Evolutionary conservation across 2,329 filamentous ascomycete species (phyloP).

Genomic region (Colletotrichum truncatum): DNA sequence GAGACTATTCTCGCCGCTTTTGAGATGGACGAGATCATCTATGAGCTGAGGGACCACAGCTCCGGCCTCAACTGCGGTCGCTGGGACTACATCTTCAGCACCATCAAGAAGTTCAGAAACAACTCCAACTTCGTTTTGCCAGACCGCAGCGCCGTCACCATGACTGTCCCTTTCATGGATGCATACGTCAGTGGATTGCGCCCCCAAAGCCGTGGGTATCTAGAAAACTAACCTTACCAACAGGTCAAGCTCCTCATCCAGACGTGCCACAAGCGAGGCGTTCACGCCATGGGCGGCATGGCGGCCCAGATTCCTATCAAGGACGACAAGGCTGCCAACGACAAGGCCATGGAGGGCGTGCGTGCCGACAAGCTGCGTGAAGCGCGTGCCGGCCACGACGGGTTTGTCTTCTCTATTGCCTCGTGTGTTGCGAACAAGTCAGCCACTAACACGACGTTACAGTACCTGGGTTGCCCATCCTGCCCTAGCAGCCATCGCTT

Average conservation of each 20-base stretch:
- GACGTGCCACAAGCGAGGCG: conserved; percentile 94
- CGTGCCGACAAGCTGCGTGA: conserved; percentile 96
- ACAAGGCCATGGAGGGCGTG: conserved; percentile 92
- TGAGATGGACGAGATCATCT: conserved; percentile 99
- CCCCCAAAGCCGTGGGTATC: background rate
- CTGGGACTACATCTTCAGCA: conserved; percentile 99
- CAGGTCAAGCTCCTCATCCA: conserved; percentile 91
- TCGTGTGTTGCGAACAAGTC: background rate
- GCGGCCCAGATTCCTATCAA: conserved; percentile 99
- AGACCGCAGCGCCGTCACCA: conserved; percentile 90
- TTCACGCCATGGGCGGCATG: conserved; percentile 99
- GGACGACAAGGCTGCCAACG: conserved; percentile 89
- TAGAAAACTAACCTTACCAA: background rate
- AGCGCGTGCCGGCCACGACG: conserved; percentile 93
- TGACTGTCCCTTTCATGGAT: conserved; percentile 99
- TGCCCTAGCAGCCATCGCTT: conserved; percentile 86
- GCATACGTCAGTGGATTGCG: conserved; percentile 68
- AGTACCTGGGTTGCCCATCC: conserved; percentile 96
- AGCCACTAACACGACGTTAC: conserved; percentile 41
- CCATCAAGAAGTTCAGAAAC: conserved; percentile 99
- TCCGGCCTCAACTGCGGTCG: conserved; percentile 97
- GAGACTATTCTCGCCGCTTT: conserved; percentile 98
- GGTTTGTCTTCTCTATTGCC: conserved; percentile 34
- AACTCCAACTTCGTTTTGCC: conserved; percentile 93
- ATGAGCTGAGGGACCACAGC: conserved; percentile 96